Conservation (phyloP, 495 filamentous ascomycete genomes). For the Tuber brumale region DNA sequence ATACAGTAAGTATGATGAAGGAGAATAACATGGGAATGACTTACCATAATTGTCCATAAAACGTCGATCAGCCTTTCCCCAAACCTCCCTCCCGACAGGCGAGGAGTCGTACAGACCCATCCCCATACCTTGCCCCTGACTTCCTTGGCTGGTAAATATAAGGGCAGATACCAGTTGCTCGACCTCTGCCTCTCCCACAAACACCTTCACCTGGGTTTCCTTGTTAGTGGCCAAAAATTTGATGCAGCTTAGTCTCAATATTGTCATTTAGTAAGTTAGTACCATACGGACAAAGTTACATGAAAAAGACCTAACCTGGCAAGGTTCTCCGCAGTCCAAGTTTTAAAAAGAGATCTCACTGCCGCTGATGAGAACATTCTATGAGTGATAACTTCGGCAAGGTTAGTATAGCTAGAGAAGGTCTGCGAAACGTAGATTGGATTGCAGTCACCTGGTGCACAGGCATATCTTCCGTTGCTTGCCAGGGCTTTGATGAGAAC, state of each 20-base stretch:
- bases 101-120: background rate
- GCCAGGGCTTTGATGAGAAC: too few species aligned
- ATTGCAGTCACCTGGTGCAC: conserved; percentile 82
- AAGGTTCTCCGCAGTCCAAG: conserved; percentile 94
- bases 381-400: too few species aligned
- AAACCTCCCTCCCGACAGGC: background rate
- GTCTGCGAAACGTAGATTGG: too few species aligned
- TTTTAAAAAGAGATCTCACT: too few species aligned
- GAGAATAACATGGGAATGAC: background rate
- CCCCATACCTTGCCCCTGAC: background rate
- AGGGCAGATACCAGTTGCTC: background rate
- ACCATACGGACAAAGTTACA: conserved; percentile 97
- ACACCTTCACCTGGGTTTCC: background rate
- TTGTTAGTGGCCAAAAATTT: background rate
- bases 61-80: background rate
- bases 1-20: background rate
- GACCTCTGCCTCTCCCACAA: background rate
- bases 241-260: background rate
- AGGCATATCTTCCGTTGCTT: too few species aligned
- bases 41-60: conserved; percentile 1
- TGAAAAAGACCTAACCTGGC: conserved; percentile 92
- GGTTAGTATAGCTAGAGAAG: too few species aligned
- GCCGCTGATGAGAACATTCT: too few species aligned
- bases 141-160: background rate
- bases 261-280: conserved; percentile 22